A percentile compares a stretch with the other conserved stretches of the same genome.
phyloP scores from a whole-genome alignment of 805 yeast species.

The Geotrichum ghanense region DNA sequence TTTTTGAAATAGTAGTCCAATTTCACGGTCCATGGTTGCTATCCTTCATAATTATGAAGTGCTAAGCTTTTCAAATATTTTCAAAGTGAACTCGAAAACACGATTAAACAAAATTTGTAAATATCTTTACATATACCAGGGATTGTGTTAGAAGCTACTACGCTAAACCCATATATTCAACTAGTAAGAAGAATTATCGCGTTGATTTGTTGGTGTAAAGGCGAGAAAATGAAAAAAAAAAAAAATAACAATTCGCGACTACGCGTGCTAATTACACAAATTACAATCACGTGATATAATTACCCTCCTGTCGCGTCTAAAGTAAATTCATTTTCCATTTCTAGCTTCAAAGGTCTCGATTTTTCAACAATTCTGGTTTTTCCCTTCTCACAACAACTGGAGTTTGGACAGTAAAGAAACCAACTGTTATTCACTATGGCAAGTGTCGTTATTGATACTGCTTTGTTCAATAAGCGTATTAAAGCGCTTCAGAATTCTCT shows the following conservation, averaged over 20 bases:
- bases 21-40: slow-evolving; percentile 2
- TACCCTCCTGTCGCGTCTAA: slow-evolving; percentile 2
- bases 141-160: no score
- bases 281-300: neutral
- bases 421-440: slow-evolving; percentile 2
- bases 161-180: no score
- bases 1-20: slow-evolving; percentile 10
- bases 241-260: no score
- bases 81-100: no score
- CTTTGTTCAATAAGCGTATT: slow-evolving; percentile 23
- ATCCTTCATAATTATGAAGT: neutral
- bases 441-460: slow-evolving; percentile 18
- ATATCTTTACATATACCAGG: no score
- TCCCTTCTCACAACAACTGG: neutral
- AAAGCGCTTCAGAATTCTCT: slow-evolving; percentile 19
- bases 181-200: no score
- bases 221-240: no score
- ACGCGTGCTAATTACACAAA: no score
- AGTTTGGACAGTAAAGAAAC: no score
- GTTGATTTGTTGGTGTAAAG: no score
- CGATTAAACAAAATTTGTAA: no score
- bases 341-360: neutral
- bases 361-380: neutral
- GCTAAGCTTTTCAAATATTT: no score
- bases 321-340: neutral